phyloP scores from a whole-genome alignment of 805 yeast genomes.

The Candida koratica region DNA sequence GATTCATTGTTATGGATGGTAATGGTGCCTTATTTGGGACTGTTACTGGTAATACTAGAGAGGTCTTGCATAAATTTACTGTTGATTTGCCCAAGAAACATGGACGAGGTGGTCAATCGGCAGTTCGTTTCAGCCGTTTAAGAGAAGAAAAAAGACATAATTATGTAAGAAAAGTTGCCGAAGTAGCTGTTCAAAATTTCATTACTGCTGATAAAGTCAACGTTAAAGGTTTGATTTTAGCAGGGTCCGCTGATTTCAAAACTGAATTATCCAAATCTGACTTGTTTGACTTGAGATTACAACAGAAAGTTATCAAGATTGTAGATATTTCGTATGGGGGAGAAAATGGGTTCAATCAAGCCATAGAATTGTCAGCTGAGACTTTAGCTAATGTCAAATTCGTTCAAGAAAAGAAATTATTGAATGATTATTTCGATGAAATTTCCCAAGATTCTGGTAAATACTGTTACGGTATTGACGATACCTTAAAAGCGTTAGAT shows the following conservation, averaged over 20 bases:
- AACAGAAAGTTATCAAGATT: constrained; percentile 79
- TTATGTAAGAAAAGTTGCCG: constrained; percentile 97
- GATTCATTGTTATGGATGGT: constrained; percentile 99
- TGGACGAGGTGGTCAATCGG: constrained; percentile 99
- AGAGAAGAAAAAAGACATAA: constrained; percentile 99
- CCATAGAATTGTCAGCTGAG: constrained; percentile 96
- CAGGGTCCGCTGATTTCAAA: constrained; percentile 99
- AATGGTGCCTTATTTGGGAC: constrained; percentile 96
- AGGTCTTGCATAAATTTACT: constrained; percentile 87
- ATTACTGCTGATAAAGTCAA: constrained; percentile 92
- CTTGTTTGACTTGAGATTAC: constrained; percentile 86
- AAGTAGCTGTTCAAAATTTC: constrained; percentile 95
- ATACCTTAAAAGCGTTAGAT: constrained; percentile 93
- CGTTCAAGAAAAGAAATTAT: constrained; percentile 95
- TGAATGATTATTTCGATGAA: constrained; percentile 91
- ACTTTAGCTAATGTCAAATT: constrained; percentile 95
- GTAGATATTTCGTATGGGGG: constrained; percentile 99
- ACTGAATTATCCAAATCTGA: constrained; percentile 91
- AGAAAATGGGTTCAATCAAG: constrained; percentile 99
- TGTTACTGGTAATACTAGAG: constrained; percentile 94
- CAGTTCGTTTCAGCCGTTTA: constrained; percentile 96
- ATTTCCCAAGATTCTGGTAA: constrained; percentile 96
- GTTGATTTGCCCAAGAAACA: constrained; percentile 99
- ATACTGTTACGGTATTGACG: constrained; percentile 96
- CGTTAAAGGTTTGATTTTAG: constrained; percentile 90